Conservation (phyloP, 495 filamentous ascomycete species). For the Cercophora scortea region DNA sequence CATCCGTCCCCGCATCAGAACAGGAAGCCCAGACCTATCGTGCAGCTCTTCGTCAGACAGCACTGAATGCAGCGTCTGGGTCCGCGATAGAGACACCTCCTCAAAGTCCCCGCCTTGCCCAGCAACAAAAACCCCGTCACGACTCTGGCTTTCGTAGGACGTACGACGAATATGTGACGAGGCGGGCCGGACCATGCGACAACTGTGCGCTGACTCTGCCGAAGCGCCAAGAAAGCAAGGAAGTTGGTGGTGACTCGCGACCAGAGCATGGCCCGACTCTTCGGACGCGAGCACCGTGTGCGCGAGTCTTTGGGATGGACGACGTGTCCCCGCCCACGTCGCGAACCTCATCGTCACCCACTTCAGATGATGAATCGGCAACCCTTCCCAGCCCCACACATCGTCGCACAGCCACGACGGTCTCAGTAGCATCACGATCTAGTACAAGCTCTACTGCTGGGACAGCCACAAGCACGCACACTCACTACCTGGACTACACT, state of each 20-base stretch:
- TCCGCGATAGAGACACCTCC: conserved; percentile 53
- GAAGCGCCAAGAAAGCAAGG: conserved; percentile 35
- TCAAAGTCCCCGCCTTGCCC: conserved; percentile 47
- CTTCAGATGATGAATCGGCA: conserved; percentile 36
- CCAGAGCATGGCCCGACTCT: conserved; percentile 32
- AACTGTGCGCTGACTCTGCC: conserved; percentile 57
- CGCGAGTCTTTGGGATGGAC: conserved; percentile 35
- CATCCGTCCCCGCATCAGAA: conserved; percentile 30
- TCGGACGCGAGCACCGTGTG: conserved; percentile 40
- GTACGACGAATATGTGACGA: conserved; percentile 49
- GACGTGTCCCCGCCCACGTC: conserved; percentile 34
- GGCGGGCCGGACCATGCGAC: conserved; percentile 47
- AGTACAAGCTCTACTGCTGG: conserved; percentile 32
- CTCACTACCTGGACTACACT: conserved; percentile 78
- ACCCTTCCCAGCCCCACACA: conserved; percentile 12
- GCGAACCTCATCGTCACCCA: conserved; percentile 34
- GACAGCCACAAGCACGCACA: conserved; percentile 58
- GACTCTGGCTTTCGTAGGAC: conserved; percentile 44
- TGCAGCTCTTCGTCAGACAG: conserved; percentile 26
- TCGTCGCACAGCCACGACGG: conserved; percentile 22
- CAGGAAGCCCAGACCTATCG: conserved; percentile 35
- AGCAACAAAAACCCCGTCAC: conserved; percentile 27
- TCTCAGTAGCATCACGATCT: conserved; percentile 31
- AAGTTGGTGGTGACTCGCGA: conserved; percentile 19
- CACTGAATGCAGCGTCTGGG: conserved; percentile 17